These are phyloP conservation scores for Venturiaceae sp. DNA, from an alignment of 2,329 filamentous ascomycete species.

Conservation along the genomic window DNA sequence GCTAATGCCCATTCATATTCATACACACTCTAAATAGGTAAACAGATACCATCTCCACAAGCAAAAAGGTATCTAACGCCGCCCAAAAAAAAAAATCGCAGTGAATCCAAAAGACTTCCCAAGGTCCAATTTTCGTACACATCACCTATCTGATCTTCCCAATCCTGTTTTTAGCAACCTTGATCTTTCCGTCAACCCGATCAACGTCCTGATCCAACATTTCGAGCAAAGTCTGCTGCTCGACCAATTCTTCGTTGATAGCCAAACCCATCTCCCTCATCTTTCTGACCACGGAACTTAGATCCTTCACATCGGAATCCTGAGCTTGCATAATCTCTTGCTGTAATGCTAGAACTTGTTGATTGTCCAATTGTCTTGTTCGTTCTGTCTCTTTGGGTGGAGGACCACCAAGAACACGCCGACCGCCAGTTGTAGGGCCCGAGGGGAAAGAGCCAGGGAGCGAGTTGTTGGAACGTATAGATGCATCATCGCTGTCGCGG, in stretches of 20 bases:
- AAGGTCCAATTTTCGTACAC: not conserved
- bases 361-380: constrained; percentile 68
- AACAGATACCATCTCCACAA: not conserved
- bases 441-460: constrained; percentile 5
- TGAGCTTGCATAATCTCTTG: constrained; percentile 65
- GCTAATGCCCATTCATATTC: not conserved
- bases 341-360: constrained; percentile 64
- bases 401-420: constrained; percentile 63
- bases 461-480: not conserved
- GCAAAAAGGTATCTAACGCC: not conserved
- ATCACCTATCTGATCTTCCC: constrained; percentile 45
- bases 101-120: not conserved
- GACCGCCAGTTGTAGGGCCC: constrained; percentile 25
- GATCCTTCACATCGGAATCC: constrained; percentile 59
- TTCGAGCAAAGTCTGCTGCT: constrained; percentile 6
- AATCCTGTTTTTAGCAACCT: constrained; percentile 63
- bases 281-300: constrained; percentile 59
- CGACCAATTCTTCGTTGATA: constrained; percentile 10
- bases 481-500: not conserved
- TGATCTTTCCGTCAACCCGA: constrained; percentile 54
- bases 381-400: constrained; percentile 61
- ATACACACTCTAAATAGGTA: not conserved
- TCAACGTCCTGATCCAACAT: constrained; percentile 10
- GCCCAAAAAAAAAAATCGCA: not conserved
- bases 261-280: constrained; percentile 20